A percentile compares a stretch with the other conserved stretches of the same genome.
Evolutionary conservation across 2,329 filamentous ascomycete genomes (phyloP).

Genomic region (Amphichorda felina): DNA sequence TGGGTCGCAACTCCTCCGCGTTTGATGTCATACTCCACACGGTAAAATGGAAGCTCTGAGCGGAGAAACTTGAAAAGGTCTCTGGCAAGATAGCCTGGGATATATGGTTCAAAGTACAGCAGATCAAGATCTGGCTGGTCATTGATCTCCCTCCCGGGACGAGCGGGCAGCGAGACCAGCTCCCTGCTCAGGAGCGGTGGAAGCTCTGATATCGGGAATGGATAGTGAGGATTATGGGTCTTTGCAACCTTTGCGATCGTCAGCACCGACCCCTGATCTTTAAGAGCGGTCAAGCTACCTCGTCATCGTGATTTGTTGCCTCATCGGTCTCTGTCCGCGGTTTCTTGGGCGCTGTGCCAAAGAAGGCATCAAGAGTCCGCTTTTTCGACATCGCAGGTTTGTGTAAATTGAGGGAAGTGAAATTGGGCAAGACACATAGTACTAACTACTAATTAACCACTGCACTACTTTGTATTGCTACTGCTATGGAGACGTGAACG

Average conservation of each 20-base stretch:
- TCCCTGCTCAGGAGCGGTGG: constrained; percentile 23
- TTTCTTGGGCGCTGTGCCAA: constrained; percentile 36
- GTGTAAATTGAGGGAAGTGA: not conserved
- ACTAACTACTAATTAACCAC: too few species aligned
- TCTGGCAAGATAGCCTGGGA: constrained; percentile 42
- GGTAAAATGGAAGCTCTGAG: constrained; percentile 61
- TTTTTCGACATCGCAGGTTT: constrained; percentile 27
- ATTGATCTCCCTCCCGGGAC: constrained; percentile 43
- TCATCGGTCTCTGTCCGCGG: constrained; percentile 4
- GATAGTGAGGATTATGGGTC: constrained; percentile 33
- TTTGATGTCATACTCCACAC: constrained; percentile 62
- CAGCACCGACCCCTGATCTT: too few species aligned
- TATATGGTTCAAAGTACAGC: constrained; percentile 64
- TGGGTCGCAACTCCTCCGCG: constrained; percentile 49
- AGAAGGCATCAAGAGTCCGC: constrained; percentile 60
- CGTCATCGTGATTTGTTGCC: not conserved
- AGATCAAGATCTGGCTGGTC: constrained; percentile 62
- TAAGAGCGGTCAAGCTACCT: too few species aligned
- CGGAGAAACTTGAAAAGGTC: constrained; percentile 61
- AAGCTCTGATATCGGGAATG: constrained; percentile 35
- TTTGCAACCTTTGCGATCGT: constrained; percentile 2
- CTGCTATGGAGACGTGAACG: too few species aligned
- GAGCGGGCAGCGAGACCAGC: constrained; percentile 33
- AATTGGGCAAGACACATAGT: too few species aligned
- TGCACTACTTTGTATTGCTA: too few species aligned